Evolutionary conservation across 208 protist genomes (phyloP), one percentile per base, ranked within the genome.

Genomic region (Novymonas esmeraldas): DNA sequence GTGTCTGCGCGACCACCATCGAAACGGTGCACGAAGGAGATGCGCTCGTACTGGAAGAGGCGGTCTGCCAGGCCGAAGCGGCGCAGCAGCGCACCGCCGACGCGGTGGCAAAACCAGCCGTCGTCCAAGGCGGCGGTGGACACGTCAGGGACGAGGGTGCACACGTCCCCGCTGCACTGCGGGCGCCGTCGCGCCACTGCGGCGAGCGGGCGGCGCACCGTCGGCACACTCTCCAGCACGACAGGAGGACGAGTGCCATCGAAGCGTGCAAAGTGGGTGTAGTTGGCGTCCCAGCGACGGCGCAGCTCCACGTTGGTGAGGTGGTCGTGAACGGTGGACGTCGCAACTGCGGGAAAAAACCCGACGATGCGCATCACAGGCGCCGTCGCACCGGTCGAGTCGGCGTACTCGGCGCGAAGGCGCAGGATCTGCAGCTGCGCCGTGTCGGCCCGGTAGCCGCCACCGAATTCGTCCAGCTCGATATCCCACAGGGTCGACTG

Each of bases 341-440:
- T 75, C 2, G 70, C 18, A 2, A 73, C 73, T 38, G 58, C 62
- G 29, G 85, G 85, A 16, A 92, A 76, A 60, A 85, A 84, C 11
- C 68, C 78, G 31, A 89, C 64, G 33, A 88, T 51, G 1, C 85
- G 85, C 75, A 89, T 81, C 41, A 88, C 69, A 24, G 85, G 85
- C 20, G 67, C 73, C 26, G 22, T 56, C 1, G 18, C 48, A 10
- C 64, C 79, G 14, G 44, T 42, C 3, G 75, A 55, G 24, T 64
- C 50, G 6, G 51, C 66, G 70, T 81, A 92, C 11, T 64, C 41
- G 3, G 42, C 63, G 11, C 61, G 28, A 0, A 86, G 49, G 42
- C 79, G 79, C 4, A 86, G 50, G 31, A 88, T 78, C 31, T 82
- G 78, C 36, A 90, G 49, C 33, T 48, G 55, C 6, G 60, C 41